A percentile compares a stretch with the other conserved stretches of the same genome.
phyloP scores from a whole-genome alignment of 495 filamentous ascomycete species.

The Podospora sp. region DNA sequence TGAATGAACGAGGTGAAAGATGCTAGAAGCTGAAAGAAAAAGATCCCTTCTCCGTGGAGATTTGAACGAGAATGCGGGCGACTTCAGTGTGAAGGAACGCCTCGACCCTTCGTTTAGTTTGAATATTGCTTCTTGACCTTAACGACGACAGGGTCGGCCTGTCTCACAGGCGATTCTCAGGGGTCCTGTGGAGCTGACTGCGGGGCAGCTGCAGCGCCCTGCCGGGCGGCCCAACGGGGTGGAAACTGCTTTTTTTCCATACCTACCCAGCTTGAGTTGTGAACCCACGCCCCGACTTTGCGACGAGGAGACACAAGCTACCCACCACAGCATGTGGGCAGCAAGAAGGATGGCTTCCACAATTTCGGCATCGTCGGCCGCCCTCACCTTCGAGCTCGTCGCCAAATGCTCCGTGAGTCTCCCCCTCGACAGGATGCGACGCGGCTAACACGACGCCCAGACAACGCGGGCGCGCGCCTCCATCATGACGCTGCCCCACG shows the following conservation, averaged over 20 bases:
- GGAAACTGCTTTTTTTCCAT: background rate
- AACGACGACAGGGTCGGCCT: no score
- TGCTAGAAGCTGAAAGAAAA: no score
- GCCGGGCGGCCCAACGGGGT: background rate
- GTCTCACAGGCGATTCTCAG: no score
- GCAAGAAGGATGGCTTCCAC: constrained; percentile 50
- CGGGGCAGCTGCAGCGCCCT: background rate
- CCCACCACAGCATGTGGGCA: constrained; percentile 32
- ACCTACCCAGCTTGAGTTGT: background rate
- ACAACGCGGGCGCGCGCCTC: constrained; percentile 95
- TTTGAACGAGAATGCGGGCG: no score
- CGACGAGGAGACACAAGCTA: background rate
- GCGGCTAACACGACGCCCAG: constrained; percentile 49
- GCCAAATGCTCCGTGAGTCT: constrained; percentile 78
- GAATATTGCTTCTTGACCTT: no score
- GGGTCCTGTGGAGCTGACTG: no score
- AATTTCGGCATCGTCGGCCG: constrained; percentile 51
- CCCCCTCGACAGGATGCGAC: background rate
- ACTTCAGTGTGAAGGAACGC: no score
- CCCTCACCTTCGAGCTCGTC: constrained; percentile 78
- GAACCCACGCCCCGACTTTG: background rate
- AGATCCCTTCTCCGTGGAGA: no score
- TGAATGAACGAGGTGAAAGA: no score
- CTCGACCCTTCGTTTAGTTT: no score
- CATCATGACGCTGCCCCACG: constrained; percentile 86